Conservation (phyloP, 179 eudicot genomes). For the Silene noctiflora region DNA sequence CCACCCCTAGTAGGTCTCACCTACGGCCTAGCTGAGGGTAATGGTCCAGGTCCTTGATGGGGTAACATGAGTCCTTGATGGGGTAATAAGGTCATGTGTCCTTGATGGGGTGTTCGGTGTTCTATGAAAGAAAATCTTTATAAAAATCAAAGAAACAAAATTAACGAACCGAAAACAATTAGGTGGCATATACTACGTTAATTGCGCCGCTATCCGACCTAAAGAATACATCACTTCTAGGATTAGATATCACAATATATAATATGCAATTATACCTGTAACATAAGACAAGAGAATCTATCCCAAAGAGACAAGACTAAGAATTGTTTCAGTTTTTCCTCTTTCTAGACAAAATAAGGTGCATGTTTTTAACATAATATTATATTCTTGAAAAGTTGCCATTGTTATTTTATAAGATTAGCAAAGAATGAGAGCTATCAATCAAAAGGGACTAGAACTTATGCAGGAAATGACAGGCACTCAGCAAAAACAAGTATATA, state of each 20-base stretch:
- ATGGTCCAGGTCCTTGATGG: background rate
- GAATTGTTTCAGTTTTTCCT: conserved; percentile 16
- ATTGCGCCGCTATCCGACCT: background rate
- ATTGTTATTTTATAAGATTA: conserved; percentile 14
- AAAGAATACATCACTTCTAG: conserved; percentile 1
- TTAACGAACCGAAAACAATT: conserved; percentile 28
- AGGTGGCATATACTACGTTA: conserved; percentile 20
- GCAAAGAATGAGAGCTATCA: conserved; percentile 23
- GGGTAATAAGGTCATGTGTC: too few relatives aligned
- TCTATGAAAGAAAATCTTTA: conserved; percentile 11
- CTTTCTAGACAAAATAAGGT: conserved; percentile 19
- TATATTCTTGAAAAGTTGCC: conserved; percentile 17
- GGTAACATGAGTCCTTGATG: background rate
- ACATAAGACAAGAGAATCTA: conserved; percentile 23
- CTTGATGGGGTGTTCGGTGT: background rate
- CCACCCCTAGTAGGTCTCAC: too few relatives aligned
- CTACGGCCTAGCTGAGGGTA: too few relatives aligned
- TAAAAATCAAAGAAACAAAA: conserved; percentile 23
- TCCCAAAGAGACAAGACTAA: conserved; percentile 36
- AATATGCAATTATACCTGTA: background rate
- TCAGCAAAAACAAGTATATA: conserved; percentile 24
- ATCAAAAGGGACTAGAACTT: conserved; percentile 35
- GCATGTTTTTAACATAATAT: conserved; percentile 22
- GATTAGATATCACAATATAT: background rate
- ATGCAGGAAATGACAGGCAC: conserved; percentile 44